phyloP scores from a whole-genome alignment of 306 rosid genomes.

The Quercus cerris region DNA sequence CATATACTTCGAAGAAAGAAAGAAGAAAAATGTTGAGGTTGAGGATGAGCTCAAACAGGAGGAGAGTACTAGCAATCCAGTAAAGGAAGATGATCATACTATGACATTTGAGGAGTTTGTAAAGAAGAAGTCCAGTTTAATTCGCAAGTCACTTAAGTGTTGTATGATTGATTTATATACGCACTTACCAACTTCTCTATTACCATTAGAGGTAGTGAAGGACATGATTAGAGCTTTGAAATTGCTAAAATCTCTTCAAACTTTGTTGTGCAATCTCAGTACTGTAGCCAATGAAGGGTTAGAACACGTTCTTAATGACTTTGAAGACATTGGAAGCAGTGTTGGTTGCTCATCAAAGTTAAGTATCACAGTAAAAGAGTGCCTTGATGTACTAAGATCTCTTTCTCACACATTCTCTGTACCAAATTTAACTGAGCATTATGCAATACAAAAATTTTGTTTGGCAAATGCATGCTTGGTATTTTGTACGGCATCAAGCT shows the following conservation, averaged over 20 bases:
- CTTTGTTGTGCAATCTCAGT: too few species aligned
- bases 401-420: conserved; percentile 5
- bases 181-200: conserved; percentile 47
- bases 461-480: conserved; percentile 33
- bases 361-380: neutral
- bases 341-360: neutral
- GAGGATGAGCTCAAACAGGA: neutral
- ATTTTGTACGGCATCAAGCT: conserved; percentile 43
- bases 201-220: conserved; percentile 16
- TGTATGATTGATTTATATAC: conserved; percentile 26
- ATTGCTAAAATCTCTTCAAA: neutral
- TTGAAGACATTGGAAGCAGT: neutral
- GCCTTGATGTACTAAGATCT: neutral
- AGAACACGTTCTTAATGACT: too few species aligned
- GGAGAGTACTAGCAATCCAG: neutral
- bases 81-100: neutral
- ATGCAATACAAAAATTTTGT: neutral
- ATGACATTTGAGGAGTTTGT: neutral
- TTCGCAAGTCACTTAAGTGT: conserved; percentile 7
- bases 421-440: neutral
- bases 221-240: conserved; percentile 18
- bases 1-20: neutral
- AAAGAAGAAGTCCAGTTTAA: conserved; percentile 8
- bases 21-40: neutral
- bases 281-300: too few species aligned